Evolutionary conservation across 2,329 filamentous ascomycete genomes (phyloP).

Genomic region (Ambrosiella cleistominuta): DNA sequence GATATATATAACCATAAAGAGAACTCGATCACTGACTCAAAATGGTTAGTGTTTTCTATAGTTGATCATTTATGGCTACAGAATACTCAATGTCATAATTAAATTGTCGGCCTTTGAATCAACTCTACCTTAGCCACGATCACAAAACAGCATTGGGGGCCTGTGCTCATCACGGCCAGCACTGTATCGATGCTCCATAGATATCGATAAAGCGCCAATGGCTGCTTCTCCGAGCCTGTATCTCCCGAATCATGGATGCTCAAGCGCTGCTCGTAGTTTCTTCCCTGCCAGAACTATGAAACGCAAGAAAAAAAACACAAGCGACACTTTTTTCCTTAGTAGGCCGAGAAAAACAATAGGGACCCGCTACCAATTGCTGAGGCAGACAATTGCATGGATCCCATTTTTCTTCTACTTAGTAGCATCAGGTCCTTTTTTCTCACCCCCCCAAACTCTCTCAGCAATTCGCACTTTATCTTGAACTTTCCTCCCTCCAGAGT

Average conservation of each 20-base stretch:
- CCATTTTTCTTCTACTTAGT: conserved; percentile 3
- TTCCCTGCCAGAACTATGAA: neutral
- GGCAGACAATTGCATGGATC: conserved; percentile 9
- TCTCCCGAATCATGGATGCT: neutral
- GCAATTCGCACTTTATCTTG: neutral
- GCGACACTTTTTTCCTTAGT: neutral
- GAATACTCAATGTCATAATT: too few relatives aligned
- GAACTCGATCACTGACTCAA: too few relatives aligned
- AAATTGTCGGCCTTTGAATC: too few relatives aligned
- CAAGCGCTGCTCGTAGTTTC: neutral
- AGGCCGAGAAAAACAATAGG: conserved; percentile 2
- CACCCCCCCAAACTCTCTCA: conserved; percentile 1
- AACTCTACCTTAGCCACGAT: too few relatives aligned
- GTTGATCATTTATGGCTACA: too few relatives aligned
- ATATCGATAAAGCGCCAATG: conserved; percentile 2
- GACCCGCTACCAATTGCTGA: conserved; percentile 8
- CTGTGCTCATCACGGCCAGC: neutral
- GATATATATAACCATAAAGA: too few relatives aligned
- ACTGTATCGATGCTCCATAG: neutral
- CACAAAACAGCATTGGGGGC: neutral
- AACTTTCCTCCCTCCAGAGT: conserved; percentile 5
- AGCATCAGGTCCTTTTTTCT: conserved; percentile 6
- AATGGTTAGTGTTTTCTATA: too few relatives aligned
- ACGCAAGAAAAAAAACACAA: neutral
- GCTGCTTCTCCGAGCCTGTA: neutral